Evolutionary conservation across 805 yeast species (phyloP).

Genomic region (Groenewaldozyma tartarivorans): DNA sequence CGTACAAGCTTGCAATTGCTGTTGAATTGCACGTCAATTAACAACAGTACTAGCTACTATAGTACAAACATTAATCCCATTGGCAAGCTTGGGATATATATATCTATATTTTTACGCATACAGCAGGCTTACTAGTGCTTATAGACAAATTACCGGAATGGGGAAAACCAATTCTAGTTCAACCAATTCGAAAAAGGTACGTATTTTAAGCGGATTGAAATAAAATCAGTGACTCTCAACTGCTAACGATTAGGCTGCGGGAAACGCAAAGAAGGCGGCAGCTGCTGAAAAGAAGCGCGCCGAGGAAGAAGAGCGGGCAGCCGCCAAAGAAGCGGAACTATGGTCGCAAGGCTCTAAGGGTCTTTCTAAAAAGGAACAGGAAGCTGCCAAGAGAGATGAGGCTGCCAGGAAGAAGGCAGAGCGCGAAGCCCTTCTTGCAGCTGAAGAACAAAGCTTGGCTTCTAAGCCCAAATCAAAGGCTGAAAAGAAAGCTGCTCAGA

Average conservation of each 20-base stretch:
- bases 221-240: background rate
- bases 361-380: constrained; percentile 54
- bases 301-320: constrained; percentile 38
- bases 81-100: too few relatives aligned
- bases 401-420: constrained; percentile 76
- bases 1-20: too few relatives aligned
- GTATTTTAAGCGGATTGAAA: constrained; percentile 4
- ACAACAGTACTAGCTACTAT: too few relatives aligned
- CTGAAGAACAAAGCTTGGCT: constrained; percentile 57
- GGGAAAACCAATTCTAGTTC: constrained; percentile 41
- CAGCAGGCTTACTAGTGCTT: too few relatives aligned
- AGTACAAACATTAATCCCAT: too few relatives aligned
- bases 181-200: constrained; percentile 37
- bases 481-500: constrained; percentile 3
- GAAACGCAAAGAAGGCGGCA: constrained; percentile 60
- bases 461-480: constrained; percentile 47
- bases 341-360: constrained; percentile 71
- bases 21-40: too few relatives aligned
- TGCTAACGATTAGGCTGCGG: constrained; percentile 33
- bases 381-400: constrained; percentile 60
- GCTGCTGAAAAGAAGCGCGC: constrained; percentile 47
- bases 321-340: constrained; percentile 46
- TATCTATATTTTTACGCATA: too few relatives aligned
- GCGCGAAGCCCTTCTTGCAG: constrained; percentile 55
- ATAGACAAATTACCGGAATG: too few relatives aligned